Evolutionary conservation across 164 flowering plant genomes (phyloP).

Genomic region (Berberis vulgaris): DNA sequence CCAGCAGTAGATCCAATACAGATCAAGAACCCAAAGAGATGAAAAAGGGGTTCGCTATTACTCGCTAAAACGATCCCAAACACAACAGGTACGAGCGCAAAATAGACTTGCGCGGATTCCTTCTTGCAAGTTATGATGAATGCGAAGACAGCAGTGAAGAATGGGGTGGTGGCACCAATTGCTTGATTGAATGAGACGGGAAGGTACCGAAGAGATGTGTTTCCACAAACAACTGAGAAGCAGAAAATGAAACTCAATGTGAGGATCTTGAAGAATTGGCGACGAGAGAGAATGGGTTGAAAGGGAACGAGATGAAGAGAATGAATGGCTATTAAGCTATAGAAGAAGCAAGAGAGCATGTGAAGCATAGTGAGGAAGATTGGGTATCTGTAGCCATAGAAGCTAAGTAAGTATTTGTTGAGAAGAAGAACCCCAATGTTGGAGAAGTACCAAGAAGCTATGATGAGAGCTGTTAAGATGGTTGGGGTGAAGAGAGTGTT

Average conservation of each 20-base stretch:
- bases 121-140: slow-evolving; percentile 71
- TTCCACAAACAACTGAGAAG: slow-evolving; percentile 91
- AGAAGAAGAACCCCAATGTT: slow-evolving; percentile 87
- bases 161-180: slow-evolving; percentile 92
- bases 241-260: slow-evolving; percentile 65
- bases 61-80: slow-evolving; percentile 77
- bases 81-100: slow-evolving; percentile 78
- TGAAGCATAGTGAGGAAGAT: slow-evolving; percentile 89
- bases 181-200: slow-evolving; percentile 93
- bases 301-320: slow-evolving; percentile 56
- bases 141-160: slow-evolving; percentile 89
- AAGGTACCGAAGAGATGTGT: slow-evolving; percentile 71
- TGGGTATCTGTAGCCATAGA: slow-evolving; percentile 79
- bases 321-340: slow-evolving; percentile 50
- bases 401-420: slow-evolving; percentile 79
- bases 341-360: slow-evolving; percentile 68
- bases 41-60: slow-evolving; percentile 85
- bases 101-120: slow-evolving; percentile 65
- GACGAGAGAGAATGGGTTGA: slow-evolving; percentile 54
- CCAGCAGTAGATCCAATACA: slow-evolving; percentile 87
- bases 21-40: slow-evolving; percentile 69
- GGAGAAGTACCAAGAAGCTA: slow-evolving; percentile 79
- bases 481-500: slow-evolving; percentile 22
- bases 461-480: slow-evolving; percentile 42
- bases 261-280: slow-evolving; percentile 69